Conservation (phyloP, 2,329 filamentous ascomycete species). For the Dothideomycetidae sp. region DNA sequence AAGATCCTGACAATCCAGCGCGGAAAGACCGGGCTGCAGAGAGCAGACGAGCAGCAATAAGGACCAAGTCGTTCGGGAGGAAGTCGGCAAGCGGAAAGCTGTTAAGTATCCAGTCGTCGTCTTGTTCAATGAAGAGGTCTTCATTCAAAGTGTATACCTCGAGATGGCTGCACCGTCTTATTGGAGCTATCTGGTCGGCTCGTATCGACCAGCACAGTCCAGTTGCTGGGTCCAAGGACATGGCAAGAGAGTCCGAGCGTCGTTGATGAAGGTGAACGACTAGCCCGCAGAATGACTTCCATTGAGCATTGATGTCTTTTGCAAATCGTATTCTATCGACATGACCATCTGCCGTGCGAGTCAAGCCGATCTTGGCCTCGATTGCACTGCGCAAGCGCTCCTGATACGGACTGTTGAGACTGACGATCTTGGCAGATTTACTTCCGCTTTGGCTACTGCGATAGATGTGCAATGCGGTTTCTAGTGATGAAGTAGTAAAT, state of each 20-base stretch:
- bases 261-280: constrained; percentile 76
- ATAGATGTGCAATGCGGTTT: constrained; percentile 72
- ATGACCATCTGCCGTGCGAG: constrained; percentile 45
- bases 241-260: constrained; percentile 64
- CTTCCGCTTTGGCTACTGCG: constrained; percentile 43
- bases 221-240: constrained; percentile 56
- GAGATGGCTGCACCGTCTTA: constrained; percentile 64
- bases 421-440: constrained; percentile 20
- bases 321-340: constrained; percentile 67
- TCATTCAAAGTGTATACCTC: constrained; percentile 63
- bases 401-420: constrained; percentile 16
- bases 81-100: constrained; percentile 14
- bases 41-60: constrained; percentile 12
- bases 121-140: constrained; percentile 24
- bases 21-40: constrained; percentile 15
- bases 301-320: constrained; percentile 62
- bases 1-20: constrained; percentile 13
- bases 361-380: constrained; percentile 49
- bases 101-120: constrained; percentile 16
- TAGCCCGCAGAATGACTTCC: constrained; percentile 79
- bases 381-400: constrained; percentile 65
- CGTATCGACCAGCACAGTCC: constrained; percentile 74
- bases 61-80: constrained; percentile 10
- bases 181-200: constrained; percentile 63
- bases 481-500: constrained; percentile 65